Evolutionary conservation across 257 asterid genomes (phyloP).

Genomic region (Eucommia ulmoides): DNA sequence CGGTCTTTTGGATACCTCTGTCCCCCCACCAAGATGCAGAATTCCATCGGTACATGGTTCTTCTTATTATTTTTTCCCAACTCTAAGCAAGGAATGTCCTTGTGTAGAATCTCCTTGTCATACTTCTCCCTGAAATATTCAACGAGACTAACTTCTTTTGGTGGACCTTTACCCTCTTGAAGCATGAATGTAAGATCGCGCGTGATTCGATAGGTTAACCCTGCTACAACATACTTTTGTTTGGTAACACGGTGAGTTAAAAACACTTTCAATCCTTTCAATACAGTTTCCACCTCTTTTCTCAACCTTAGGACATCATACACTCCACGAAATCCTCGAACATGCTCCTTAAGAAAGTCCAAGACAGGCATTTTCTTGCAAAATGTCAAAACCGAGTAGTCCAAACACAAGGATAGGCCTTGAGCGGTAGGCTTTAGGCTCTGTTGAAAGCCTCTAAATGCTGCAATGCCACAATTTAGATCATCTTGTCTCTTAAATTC

Average conservation of each 20-base stretch:
- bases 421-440: slow-evolving; percentile 56
- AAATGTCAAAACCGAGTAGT: slow-evolving; percentile 40
- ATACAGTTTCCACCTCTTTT: background rate
- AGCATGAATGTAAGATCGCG: slow-evolving; percentile 17
- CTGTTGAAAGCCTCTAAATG: slow-evolving; percentile 42
- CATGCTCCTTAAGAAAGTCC: slow-evolving; percentile 29
- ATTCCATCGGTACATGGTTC: slow-evolving; percentile 58
- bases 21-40: slow-evolving; percentile 54
- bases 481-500: slow-evolving; percentile 12
- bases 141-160: slow-evolving; percentile 15
- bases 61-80: slow-evolving; percentile 29
- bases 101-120: slow-evolving; percentile 23
- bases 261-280: slow-evolving; percentile 48
- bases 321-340: slow-evolving; percentile 8
- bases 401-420: slow-evolving; percentile 47
- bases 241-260: slow-evolving; percentile 50
- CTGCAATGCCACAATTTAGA: slow-evolving; percentile 40
- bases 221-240: slow-evolving; percentile 34
- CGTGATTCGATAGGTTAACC: slow-evolving; percentile 14
- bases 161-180: slow-evolving; percentile 33
- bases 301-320: slow-evolving; percentile 14
- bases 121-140: slow-evolving; percentile 45
- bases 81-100: slow-evolving; percentile 44
- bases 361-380: slow-evolving; percentile 36
- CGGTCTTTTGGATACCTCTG: slow-evolving; percentile 54